These are phyloP conservation scores for Eucalyptus globulus DNA, from an alignment of 345 rosid genomes.

Conservation along the genomic window DNA sequence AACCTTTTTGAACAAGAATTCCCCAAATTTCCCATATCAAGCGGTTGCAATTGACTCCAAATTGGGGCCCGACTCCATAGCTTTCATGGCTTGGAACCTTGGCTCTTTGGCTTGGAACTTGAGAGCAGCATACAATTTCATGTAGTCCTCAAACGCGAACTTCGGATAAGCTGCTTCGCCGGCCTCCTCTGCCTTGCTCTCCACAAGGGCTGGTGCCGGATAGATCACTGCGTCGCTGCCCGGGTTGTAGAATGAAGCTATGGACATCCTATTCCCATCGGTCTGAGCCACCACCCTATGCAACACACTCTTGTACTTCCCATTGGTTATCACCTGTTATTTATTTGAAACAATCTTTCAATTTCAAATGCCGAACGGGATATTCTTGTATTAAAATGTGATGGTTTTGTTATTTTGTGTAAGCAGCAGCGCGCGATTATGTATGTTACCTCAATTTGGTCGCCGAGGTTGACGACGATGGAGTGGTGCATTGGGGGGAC, in stretches of 20 bases:
- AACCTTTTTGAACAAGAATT: neutral
- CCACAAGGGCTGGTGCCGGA: constrained; percentile 69
- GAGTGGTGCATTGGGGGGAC: constrained; percentile 97
- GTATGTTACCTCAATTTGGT: constrained; percentile 72
- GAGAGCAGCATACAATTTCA: constrained; percentile 64
- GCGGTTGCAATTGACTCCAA: constrained; percentile 21
- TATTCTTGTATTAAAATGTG: neutral
- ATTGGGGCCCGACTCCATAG: constrained; percentile 7
- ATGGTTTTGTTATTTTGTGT: neutral
- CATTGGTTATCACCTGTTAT: constrained; percentile 80
- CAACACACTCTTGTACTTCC: constrained; percentile 83
- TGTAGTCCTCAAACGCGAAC: constrained; percentile 86
- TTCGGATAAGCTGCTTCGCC: constrained; percentile 36
- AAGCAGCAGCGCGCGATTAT: neutral
- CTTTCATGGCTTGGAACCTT: constrained; percentile 87
- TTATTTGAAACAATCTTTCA: neutral
- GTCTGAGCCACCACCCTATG: constrained; percentile 82
- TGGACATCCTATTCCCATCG: constrained; percentile 68
- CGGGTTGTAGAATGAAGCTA: constrained; percentile 93
- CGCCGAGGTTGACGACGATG: constrained; percentile 87
- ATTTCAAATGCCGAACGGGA: too few species aligned
- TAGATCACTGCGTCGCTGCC: constrained; percentile 73
- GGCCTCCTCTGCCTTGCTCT: constrained; percentile 25
- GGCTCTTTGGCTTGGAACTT: constrained; percentile 94
- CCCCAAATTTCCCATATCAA: neutral